Evolutionary conservation across 345 rosid species (phyloP).

Genomic region (Melastoma malabathricum): DNA sequence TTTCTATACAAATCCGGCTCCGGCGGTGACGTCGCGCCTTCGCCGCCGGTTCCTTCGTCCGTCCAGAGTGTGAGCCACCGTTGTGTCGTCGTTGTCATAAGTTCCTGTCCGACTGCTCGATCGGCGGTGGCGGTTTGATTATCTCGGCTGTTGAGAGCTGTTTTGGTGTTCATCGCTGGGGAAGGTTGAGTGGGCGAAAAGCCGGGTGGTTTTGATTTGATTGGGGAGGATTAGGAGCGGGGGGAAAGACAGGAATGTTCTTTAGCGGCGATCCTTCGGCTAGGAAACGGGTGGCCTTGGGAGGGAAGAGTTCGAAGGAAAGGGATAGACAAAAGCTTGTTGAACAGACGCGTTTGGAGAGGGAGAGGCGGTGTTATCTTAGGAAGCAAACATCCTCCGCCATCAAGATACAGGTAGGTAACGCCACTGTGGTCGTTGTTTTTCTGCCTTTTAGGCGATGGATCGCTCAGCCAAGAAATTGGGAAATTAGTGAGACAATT

Average conservation of each 20-base stretch:
- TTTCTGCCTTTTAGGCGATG: neutral
- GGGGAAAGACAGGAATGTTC: slow-evolving; percentile 33
- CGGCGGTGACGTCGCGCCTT: no score
- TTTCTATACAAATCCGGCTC: no score
- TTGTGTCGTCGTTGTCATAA: no score
- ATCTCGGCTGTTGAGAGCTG: no score
- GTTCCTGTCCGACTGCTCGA: no score
- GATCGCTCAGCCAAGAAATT: neutral
- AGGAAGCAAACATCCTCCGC: slow-evolving; percentile 79
- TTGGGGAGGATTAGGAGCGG: no score
- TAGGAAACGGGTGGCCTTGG: slow-evolving; percentile 93
- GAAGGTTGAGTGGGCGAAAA: no score
- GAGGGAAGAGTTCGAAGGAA: slow-evolving; percentile 96
- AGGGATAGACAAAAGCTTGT: slow-evolving; percentile 92
- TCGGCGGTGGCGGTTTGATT: no score
- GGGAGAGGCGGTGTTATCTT: slow-evolving; percentile 62
- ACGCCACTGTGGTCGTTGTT: neutral
- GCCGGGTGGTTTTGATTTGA: no score
- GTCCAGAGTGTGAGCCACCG: no score
- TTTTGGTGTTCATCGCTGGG: no score
- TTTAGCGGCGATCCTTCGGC: slow-evolving; percentile 88
- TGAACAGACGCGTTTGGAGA: slow-evolving; percentile 85
- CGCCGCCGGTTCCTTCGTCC: no score
- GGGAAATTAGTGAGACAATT: neutral
- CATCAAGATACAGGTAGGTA: slow-evolving; percentile 55